Conservation (phyloP, 805 yeast genomes). For the Spathaspora arborariae region DNA sequence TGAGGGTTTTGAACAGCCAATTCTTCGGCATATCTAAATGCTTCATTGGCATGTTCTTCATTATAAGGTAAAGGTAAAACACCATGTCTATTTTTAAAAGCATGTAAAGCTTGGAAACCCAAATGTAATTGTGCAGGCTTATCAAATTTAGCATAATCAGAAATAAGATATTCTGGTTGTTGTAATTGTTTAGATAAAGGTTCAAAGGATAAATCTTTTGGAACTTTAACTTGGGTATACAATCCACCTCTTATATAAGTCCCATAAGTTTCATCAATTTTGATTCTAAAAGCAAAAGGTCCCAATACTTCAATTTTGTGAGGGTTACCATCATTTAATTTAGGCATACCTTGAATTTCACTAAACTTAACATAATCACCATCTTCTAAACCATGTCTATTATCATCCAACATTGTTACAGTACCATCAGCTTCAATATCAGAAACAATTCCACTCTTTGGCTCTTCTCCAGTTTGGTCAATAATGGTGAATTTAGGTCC, state of each 20-base stretch:
- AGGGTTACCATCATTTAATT: constrained; percentile 69
- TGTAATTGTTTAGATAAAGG: constrained; percentile 59
- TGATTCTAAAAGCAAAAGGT: constrained; percentile 87
- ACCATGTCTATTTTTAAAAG: constrained; percentile 64
- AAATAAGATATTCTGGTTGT: constrained; percentile 72
- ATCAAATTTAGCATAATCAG: constrained; percentile 94
- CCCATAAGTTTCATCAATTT: constrained; percentile 53
- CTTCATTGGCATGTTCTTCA: constrained; percentile 67
- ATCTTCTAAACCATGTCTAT: constrained; percentile 90
- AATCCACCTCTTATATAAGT: constrained; percentile 79
- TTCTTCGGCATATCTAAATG: constrained; percentile 55
- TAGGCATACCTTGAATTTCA: constrained; percentile 78
- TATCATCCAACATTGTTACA: constrained; percentile 89
- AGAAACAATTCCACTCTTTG: constrained; percentile 78
- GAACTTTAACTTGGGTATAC: constrained; percentile 89
- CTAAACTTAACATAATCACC: constrained; percentile 85
- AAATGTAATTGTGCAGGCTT: constrained; percentile 87
- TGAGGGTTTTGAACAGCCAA: constrained; percentile 54
- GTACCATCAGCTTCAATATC: constrained; percentile 86
- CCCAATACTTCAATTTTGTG: constrained; percentile 82
- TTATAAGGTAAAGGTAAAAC: constrained; percentile 74
- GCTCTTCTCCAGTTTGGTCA: constrained; percentile 93
- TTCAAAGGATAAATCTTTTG: constrained; percentile 59
- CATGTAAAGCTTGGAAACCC: constrained; percentile 86
- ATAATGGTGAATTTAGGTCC: constrained; percentile 76